Conservation (phyloP, 306 rosid species). For the Cucurbita maxima region DNA sequence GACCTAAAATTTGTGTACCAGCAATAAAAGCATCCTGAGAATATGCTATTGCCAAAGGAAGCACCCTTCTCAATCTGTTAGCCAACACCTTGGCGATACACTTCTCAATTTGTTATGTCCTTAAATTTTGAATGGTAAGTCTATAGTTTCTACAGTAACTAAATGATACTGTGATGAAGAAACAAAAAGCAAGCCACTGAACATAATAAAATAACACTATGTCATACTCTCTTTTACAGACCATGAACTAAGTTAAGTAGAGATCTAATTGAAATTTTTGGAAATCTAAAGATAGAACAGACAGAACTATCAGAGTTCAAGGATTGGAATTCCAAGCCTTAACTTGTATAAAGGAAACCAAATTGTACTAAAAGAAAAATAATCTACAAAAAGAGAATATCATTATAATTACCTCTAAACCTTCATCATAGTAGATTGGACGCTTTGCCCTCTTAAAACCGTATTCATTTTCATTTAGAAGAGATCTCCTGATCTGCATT, state of each 20-base stretch:
- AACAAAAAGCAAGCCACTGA: neutral
- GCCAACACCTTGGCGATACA: too few species aligned
- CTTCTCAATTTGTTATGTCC: neutral
- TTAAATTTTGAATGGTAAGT: neutral
- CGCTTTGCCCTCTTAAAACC: slow-evolving; percentile 76
- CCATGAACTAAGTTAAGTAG: neutral
- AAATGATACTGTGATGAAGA: neutral
- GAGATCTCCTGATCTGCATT: slow-evolving; percentile 68
- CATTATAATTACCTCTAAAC: slow-evolving; percentile 55
- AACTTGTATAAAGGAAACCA: neutral
- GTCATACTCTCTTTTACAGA: neutral
- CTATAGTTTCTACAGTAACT: neutral
- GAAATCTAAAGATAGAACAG: neutral
- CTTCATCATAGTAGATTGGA: slow-evolving; percentile 85
- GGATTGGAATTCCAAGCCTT: neutral
- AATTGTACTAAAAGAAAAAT: neutral
- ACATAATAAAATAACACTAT: neutral
- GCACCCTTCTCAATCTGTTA: too few species aligned
- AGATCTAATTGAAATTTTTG: neutral
- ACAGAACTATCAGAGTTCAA: neutral
- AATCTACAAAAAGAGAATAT: neutral
- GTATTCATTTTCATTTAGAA: slow-evolving; percentile 70
- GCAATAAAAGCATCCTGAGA: too few species aligned
- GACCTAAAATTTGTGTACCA: too few species aligned
- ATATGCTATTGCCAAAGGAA: too few species aligned